Conservation (phyloP, 495 filamentous ascomycete species). For the Talaromyces thailandensis region DNA sequence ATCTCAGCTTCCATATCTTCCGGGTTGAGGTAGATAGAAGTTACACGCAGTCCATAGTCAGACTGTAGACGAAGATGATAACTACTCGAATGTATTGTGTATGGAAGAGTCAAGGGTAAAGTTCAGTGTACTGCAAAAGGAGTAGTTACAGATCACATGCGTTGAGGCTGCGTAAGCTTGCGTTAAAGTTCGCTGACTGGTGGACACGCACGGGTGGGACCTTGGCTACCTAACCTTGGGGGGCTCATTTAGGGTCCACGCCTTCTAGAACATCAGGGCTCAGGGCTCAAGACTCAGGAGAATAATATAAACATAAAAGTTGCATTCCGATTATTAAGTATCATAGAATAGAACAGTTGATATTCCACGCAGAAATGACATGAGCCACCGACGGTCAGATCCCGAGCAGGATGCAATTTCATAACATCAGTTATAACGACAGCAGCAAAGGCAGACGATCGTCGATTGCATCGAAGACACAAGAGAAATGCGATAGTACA, state of each 20-base stretch:
- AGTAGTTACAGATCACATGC: background rate
- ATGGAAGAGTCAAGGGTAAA: background rate
- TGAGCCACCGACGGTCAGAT: background rate
- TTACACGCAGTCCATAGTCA: background rate
- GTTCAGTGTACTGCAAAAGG: background rate
- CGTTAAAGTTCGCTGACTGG: background rate
- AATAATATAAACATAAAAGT: background rate
- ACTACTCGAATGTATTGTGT: background rate
- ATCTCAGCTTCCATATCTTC: slow-evolving; percentile 4
- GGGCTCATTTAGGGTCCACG: background rate
- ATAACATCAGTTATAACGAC: background rate
- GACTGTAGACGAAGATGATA: background rate
- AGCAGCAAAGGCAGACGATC: background rate
- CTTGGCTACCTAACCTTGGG: no score
- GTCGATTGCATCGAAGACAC: background rate
- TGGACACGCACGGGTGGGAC: no score
- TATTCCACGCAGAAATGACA: background rate
- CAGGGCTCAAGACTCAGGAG: no score
- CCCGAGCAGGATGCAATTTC: background rate
- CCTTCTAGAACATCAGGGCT: background rate
- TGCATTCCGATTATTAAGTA: background rate
- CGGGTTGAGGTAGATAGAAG: background rate
- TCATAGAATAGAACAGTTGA: background rate
- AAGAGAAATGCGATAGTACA: background rate
- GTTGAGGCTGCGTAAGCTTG: background rate